A percentile compares a stretch with the other conserved stretches of the same genome.
phyloP scores from a whole-genome alignment of 768 basidiomycete genomes.

The Auricularia heimuer region DNA sequence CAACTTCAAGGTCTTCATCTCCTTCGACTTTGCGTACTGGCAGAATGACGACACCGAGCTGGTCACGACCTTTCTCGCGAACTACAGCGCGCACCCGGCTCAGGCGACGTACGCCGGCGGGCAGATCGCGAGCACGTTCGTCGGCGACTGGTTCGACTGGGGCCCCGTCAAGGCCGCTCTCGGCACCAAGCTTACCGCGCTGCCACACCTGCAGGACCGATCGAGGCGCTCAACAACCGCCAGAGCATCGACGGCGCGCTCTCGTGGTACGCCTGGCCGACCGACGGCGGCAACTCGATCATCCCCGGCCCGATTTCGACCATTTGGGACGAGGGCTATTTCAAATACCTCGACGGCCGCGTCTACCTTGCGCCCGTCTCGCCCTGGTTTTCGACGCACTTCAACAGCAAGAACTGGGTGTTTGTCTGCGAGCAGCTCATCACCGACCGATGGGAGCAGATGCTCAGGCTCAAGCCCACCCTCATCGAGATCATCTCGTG shows the following conservation, averaged over 20 bases:
- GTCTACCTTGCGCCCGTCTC: neutral
- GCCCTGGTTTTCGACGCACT: conserved; percentile 2
- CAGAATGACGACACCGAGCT: neutral
- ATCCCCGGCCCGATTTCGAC: neutral
- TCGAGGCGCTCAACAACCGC: neutral
- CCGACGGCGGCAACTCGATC: conserved; percentile 2
- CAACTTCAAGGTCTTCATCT: conserved; percentile 2
- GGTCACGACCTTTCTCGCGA: neutral
- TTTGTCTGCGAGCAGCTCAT: conserved; percentile 3
- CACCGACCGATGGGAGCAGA: neutral
- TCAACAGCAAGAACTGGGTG: conserved; percentile 4
- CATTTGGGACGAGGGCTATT: neutral
- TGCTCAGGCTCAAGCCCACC: neutral
- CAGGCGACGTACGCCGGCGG: neutral
- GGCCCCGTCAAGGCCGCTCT: conserved; percentile 2
- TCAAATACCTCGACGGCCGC: neutral
- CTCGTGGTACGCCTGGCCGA: neutral
- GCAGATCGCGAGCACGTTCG: conserved; percentile 1
- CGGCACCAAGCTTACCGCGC: neutral
- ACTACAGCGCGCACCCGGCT: conserved; percentile 1
- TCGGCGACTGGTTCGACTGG: conserved; percentile 2
- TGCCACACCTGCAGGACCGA: conserved; percentile 1
- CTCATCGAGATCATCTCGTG: conserved; percentile 2
- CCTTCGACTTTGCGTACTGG: conserved; percentile 2
- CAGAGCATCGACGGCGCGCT: conserved; percentile 2